These are phyloP conservation scores for Capillidium heterosporum DNA, from an alignment of 371 early-diverging fungal species.

Conservation along the genomic window DNA sequence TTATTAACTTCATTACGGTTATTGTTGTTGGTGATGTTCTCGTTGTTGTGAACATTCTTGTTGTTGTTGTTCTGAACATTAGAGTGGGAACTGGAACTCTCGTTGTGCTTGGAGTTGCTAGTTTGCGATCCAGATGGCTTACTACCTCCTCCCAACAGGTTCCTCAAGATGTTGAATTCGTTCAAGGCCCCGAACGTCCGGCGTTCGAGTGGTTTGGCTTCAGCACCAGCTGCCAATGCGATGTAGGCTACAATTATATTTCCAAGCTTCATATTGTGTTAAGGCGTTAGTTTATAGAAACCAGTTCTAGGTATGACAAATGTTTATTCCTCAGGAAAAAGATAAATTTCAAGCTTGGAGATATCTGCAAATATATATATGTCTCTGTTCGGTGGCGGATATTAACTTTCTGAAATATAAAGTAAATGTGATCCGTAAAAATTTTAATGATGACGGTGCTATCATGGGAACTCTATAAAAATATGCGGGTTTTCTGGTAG, in stretches of 20 bases:
- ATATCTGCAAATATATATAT: too few species aligned
- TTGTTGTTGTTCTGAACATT: background rate
- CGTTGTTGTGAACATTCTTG: slow-evolving; percentile 8
- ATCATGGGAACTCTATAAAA: too few species aligned
- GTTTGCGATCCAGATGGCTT: background rate
- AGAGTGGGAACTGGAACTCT: too few species aligned
- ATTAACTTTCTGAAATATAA: too few species aligned
- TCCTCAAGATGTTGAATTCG: background rate
- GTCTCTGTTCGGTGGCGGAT: too few species aligned
- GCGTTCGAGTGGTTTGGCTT: background rate
- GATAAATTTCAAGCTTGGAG: too few species aligned
- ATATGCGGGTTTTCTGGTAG: too few species aligned
- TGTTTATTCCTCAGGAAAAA: too few species aligned
- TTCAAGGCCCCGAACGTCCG: background rate
- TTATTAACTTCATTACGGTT: slow-evolving; percentile 3
- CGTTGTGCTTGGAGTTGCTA: background rate
- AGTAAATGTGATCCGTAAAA: too few species aligned
- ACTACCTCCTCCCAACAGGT: background rate
- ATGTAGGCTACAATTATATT: background rate
- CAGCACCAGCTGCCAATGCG: background rate
- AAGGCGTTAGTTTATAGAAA: background rate
- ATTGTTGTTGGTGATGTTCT: background rate
- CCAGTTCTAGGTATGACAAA: too few species aligned
- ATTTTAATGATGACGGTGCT: too few species aligned
- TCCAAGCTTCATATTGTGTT: background rate